phyloP scores from a whole-genome alignment of 805 yeast species.

The Metschnikowia lachancei region DNA sequence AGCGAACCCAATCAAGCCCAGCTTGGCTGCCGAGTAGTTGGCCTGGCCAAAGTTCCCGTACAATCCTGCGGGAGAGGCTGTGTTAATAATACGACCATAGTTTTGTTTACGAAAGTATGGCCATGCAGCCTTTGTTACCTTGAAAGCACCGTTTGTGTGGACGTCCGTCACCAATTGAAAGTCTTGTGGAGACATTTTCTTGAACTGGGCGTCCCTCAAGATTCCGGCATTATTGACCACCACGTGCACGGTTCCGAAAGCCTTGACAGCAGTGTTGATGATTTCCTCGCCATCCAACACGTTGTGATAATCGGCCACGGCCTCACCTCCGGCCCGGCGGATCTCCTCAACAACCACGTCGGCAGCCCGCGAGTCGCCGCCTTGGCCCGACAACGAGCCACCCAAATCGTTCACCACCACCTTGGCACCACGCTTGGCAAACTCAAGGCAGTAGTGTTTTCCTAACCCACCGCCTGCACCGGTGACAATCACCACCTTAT shows the following conservation, averaged over 20 bases:
- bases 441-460: slow-evolving; percentile 79
- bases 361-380: slow-evolving; percentile 71
- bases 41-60: slow-evolving; percentile 97
- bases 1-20: slow-evolving; percentile 85
- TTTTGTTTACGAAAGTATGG: slow-evolving; percentile 78
- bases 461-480: slow-evolving; percentile 99
- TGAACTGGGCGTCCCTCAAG: slow-evolving; percentile 80
- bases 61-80: slow-evolving; percentile 96
- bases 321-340: slow-evolving; percentile 68
- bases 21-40: slow-evolving; percentile 90
- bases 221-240: slow-evolving; percentile 95
- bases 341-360: slow-evolving; percentile 89
- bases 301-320: slow-evolving; percentile 93
- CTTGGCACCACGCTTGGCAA: slow-evolving; percentile 87
- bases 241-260: slow-evolving; percentile 85
- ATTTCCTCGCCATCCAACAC: slow-evolving; percentile 83
- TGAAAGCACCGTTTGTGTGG: slow-evolving; percentile 86
- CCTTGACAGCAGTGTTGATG: slow-evolving; percentile 78
- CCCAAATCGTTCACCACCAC: slow-evolving; percentile 96
- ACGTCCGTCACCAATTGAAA: slow-evolving; percentile 79
- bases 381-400: slow-evolving; percentile 73
- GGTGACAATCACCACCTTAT: slow-evolving; percentile 86
- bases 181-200: slow-evolving; percentile 79
- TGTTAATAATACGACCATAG: slow-evolving; percentile 85
- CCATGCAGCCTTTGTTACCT: slow-evolving; percentile 89